Base-by-base conservation (phyloP, 208 protist species). In the Herpetomonas samuelpessoai region DNA sequence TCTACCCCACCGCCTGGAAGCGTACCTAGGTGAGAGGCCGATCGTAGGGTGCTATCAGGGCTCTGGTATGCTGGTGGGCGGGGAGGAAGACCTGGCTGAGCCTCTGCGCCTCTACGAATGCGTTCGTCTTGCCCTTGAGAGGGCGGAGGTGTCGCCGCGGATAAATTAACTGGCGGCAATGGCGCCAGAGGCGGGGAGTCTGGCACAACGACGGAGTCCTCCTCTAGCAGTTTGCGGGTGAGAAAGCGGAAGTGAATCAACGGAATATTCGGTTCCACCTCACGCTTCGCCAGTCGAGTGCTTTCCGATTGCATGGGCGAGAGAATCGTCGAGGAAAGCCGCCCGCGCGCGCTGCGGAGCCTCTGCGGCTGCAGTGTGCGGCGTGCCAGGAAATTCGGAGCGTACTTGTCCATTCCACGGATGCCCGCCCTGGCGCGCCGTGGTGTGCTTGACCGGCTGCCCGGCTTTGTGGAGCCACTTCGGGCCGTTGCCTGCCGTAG, bases 171-270 rank as follows among this genome's bases (percentile, higher is more conserved):
- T 19, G 35, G 35, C 14, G 35, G 35, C 14, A 14, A 14, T 14
- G 35, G 35, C 35, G 35, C 35, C 9, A 14, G 9, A 14, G 9
- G 35, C 35, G 35, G 35, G 9, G 35, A 41, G 4, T 48, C 44
- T 9, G 49, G 30, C 22, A 48, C 44, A 19, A 48, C 18, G 19
- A 48, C 12, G 44, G 48, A 31, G n/a, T 60, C 31, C 2, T 65
- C 51, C 45, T 71, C 51, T 12, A 71, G 44, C 16, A 46, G 61
- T 10, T 52, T 52, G 9, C 45, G 58, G 14, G 70, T 76, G 18
- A 80, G 61, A 48, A 88, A 85, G 18, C 62, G 44, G 44, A 85
- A 85, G 53, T 74, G 75, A 22, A 88, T 54, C 14, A 88, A 55
- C 28, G 77, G 76, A 9, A 88, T 69, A 56, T 80, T 46, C 30